Conservation (phyloP, 140 eudicot genomes). For the Bidens hawaiensis region DNA sequence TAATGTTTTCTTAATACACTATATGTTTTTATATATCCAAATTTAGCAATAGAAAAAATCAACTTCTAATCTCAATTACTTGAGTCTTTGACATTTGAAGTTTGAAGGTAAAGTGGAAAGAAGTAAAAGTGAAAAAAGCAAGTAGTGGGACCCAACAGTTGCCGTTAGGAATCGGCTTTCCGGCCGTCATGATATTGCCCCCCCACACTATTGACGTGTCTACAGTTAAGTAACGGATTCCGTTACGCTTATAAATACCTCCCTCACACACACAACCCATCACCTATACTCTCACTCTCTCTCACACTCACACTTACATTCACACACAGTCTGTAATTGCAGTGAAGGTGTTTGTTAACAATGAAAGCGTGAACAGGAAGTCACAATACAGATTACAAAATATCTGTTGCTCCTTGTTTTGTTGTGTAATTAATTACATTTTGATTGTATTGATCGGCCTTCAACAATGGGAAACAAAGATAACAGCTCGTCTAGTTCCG, state of each 20-base stretch:
- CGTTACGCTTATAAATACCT: slow-evolving; percentile 55
- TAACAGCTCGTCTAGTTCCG: slow-evolving; percentile 11
- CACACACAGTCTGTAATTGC: neutral
- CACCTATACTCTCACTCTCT: slow-evolving; percentile 10
- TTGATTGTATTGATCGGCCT: neutral
- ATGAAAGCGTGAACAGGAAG: slow-evolving; percentile 53
- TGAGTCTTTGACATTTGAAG: slow-evolving; percentile 40
- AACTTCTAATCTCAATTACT: neutral
- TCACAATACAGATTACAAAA: slow-evolving; percentile 24
- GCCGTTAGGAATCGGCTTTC: slow-evolving; percentile 52
- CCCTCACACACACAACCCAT: slow-evolving; percentile 4
- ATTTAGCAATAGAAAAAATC: neutral
- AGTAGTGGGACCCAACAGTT: slow-evolving; percentile 36
- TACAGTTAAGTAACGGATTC: slow-evolving; percentile 50
- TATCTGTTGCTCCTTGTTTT: slow-evolving; percentile 36
- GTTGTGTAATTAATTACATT: slow-evolving; percentile 18
- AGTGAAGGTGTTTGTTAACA: slow-evolving; percentile 17
- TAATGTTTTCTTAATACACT: too few relatives aligned
- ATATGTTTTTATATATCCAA: too few relatives aligned
- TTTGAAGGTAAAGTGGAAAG: slow-evolving; percentile 27
- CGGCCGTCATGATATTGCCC: slow-evolving; percentile 48
- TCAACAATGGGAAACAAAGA: slow-evolving; percentile 69
- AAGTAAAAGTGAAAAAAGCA: slow-evolving; percentile 28
- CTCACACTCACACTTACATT: slow-evolving; percentile 13
- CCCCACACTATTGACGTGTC: slow-evolving; percentile 18